A percentile compares a stretch with the other conserved stretches of the same genome.
Conservation (phyloP, 1,284 basidiomycete species). For the Apiotrichum brassicae region DNA sequence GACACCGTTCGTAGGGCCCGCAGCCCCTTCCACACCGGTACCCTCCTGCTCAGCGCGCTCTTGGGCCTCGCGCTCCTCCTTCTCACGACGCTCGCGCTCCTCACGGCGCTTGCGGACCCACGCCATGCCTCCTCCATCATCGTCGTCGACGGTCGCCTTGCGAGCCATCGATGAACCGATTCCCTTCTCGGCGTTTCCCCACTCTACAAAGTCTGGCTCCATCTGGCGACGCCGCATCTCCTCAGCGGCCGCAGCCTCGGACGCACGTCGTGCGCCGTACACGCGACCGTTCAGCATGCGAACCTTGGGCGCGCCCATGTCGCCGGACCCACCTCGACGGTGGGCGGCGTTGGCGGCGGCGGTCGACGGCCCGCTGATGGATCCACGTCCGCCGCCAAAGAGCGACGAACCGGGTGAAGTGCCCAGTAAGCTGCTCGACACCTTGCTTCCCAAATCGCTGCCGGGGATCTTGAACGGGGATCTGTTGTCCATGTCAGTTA, state of each 20-base stretch:
- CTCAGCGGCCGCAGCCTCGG: constrained; percentile 31
- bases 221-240: constrained; percentile 19
- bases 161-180: too few species aligned
- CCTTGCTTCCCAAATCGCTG: neutral
- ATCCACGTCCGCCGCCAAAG: constrained; percentile 1
- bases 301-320: constrained; percentile 11
- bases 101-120: constrained; percentile 44
- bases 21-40: too few species aligned
- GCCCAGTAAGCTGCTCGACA: neutral
- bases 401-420: constrained; percentile 1
- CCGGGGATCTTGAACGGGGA: neutral
- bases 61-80: constrained; percentile 22
- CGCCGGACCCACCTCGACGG: constrained; percentile 1
- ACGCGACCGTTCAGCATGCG: constrained; percentile 47
- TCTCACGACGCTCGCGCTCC: constrained; percentile 31
- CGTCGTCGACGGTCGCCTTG: constrained; percentile 29
- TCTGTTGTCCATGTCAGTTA: neutral
- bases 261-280: constrained; percentile 41
- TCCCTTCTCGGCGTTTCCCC: constrained; percentile 22
- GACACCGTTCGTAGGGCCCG: constrained; percentile 1
- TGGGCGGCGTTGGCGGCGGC: neutral
- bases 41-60: constrained; percentile 1
- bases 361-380: constrained; percentile 5
- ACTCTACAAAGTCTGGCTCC: constrained; percentile 45
- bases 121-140: constrained; percentile 46